Conservation (phyloP, 257 asterid genomes). For the Lycium barbarum region DNA sequence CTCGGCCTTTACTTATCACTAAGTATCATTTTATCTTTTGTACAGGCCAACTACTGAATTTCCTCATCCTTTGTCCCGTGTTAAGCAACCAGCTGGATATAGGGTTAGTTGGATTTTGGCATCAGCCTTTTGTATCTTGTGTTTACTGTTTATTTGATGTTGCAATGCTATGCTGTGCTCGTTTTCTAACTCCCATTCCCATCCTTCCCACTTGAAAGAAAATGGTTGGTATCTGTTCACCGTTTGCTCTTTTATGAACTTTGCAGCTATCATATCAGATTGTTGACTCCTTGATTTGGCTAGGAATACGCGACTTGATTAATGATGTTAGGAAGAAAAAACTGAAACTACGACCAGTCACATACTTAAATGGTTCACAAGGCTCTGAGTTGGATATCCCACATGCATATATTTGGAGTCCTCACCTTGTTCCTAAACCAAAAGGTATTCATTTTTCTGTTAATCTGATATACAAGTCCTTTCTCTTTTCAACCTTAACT, state of each 20-base stretch:
- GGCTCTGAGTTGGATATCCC: constrained; percentile 62
- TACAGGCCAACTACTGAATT: constrained; percentile 88
- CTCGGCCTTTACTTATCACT: background rate
- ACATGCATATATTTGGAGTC: constrained; percentile 94
- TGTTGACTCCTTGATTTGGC: constrained; percentile 84
- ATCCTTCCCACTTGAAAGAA: background rate
- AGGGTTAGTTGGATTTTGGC: constrained; percentile 60
- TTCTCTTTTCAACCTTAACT: background rate
- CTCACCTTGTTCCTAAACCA: constrained; percentile 95
- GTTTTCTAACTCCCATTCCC: background rate
- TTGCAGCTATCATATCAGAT: constrained; percentile 87
- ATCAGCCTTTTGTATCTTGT: constrained; percentile 32
- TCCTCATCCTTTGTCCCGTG: constrained; percentile 97
- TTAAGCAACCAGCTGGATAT: constrained; percentile 74
- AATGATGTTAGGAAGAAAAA: constrained; percentile 85
- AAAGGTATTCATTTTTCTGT: constrained; percentile 57
- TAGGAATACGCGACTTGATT: constrained; percentile 91
- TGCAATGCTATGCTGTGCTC: constrained; percentile 19
- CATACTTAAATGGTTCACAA: constrained; percentile 75
- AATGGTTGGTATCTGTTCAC: constrained; percentile 27
- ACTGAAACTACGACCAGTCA: constrained; percentile 75
- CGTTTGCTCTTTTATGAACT: constrained; percentile 42
- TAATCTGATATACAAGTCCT: background rate
- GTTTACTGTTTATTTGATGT: background rate
- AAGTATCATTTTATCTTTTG: constrained; percentile 21